Evolutionary conservation across 164 flowering plant genomes (phyloP), one percentile per base, ranked within the genome.

Genomic region (Berberis vulgaris): DNA sequence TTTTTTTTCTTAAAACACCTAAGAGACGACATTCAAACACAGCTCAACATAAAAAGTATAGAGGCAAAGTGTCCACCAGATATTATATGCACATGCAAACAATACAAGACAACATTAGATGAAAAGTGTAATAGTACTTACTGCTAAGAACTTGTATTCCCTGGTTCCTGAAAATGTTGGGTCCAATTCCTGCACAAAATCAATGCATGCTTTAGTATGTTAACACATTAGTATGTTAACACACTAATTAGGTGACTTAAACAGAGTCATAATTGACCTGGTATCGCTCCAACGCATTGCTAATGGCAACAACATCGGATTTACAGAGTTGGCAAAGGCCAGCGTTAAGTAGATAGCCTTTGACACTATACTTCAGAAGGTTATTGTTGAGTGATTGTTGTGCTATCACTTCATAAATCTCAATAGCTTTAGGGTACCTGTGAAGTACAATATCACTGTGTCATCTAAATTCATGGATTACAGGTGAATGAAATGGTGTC

Each of bases 241-340:
- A 26, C 26, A 26, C 26, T 26, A 26, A 26, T 26, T 26, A 26
- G 26, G 26, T 26, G 26, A 43, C 13, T 56, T 6, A 60, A 53
- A 59, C 45, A 47, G 57, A 47, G 57, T n/a, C 38, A 55, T 69
- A 62, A 1, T 13, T 43, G 50, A 89, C 96, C 96, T 89, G 89
- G 78, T 89, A 89, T 73, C 77, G 76, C 70, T 87, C 96, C 61
- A 91, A 74, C 49, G 98, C 77, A 63, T 91, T 91, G 73, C 78
- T 78, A 10, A 89, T 86, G 26, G 96, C 87, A 63, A 91, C 92
- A 64, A 79, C 77, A 74, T 91, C 98, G 2, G 80, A 84, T 73
- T 79, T 89, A 75, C 96, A 91, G 60, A 89, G 90, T 63, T 89
- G 91, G 78, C 96, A 91, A 69, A 91, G 78, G 50, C 98, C 98